phyloP scores from a whole-genome alignment of 2,329 filamentous ascomycete genomes.

The Lachnellula arida region DNA sequence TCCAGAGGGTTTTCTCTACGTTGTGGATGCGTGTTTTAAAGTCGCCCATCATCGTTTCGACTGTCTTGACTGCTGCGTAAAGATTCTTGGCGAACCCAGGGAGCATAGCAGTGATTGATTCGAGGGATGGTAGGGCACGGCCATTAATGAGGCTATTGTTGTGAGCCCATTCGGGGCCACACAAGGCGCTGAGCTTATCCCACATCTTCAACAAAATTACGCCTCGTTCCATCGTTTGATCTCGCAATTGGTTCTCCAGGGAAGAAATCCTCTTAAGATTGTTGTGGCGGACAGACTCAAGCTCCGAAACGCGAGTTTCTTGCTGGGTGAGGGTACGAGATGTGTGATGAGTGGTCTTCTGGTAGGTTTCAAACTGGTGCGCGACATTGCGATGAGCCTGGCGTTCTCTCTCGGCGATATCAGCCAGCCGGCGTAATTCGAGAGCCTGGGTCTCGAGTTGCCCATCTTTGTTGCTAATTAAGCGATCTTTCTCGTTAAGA shows the following conservation, averaged over 20 bases:
- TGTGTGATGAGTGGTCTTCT: constrained; percentile 82
- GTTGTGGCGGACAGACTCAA: constrained; percentile 72
- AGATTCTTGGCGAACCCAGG: constrained; percentile 89
- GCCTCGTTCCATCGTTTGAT: constrained; percentile 87
- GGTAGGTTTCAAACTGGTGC: constrained; percentile 79
- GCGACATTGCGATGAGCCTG: constrained; percentile 80
- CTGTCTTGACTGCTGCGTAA: constrained; percentile 76
- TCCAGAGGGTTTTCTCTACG: constrained; percentile 86
- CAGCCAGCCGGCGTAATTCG: constrained; percentile 77
- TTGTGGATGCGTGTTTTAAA: constrained; percentile 77
- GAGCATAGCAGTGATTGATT: constrained; percentile 80
- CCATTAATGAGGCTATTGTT: constrained; percentile 85
- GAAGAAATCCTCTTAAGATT: constrained; percentile 70
- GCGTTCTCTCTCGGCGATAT: constrained; percentile 88
- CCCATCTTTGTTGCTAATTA: constrained; percentile 83
- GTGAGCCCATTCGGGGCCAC: constrained; percentile 88
- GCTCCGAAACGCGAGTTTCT: constrained; percentile 77
- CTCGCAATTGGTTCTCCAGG: constrained; percentile 76
- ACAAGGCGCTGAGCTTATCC: constrained; percentile 81
- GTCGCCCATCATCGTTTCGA: constrained; percentile 72
- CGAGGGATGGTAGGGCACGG: constrained; percentile 73
- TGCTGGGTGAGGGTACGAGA: constrained; percentile 81
- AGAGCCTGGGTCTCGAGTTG: constrained; percentile 85
- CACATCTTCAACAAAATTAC: constrained; percentile 82
- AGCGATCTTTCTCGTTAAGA: constrained; percentile 82